Conservation (phyloP, 306 rosid genomes). For the Trifolium repens region DNA sequence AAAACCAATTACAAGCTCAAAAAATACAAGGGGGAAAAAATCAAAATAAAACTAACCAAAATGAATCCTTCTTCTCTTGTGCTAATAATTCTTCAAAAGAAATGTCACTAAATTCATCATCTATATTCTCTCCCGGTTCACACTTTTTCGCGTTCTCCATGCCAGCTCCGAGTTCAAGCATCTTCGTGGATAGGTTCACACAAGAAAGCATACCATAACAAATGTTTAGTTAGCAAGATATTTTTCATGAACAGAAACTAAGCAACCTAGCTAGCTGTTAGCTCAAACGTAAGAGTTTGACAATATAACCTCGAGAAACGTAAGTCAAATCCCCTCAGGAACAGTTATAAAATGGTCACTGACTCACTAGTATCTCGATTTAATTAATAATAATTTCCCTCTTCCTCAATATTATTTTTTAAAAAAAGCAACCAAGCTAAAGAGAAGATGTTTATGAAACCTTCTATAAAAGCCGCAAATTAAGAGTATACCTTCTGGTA, state of each 20-base stretch:
- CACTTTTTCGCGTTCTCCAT: constrained; percentile 62
- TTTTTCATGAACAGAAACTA: background rate
- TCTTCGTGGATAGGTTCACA: constrained; percentile 45
- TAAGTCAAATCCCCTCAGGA: no score
- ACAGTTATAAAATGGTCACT: no score
- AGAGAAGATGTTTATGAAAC: no score
- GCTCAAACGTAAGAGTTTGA: no score
- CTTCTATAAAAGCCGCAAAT: no score
- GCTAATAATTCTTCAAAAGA: constrained; percentile 89
- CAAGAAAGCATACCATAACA: constrained; percentile 34
- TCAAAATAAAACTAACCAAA: background rate
- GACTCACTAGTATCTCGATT: no score
- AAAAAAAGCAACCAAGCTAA: no score
- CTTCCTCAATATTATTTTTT: no score
- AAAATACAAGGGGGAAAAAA: background rate
- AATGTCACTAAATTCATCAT: constrained; percentile 60
- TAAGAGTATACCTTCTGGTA: constrained; percentile 70
- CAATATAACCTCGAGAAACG: no score
- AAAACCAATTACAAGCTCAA: background rate
- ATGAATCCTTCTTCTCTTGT: constrained; percentile 87
- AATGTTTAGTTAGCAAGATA: background rate
- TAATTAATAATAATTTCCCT: no score
- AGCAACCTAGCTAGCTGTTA: no score
- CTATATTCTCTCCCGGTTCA: constrained; percentile 50
- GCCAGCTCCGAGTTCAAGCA: constrained; percentile 75